A percentile compares a stretch with the other conserved stretches of the same genome.
These are phyloP conservation scores for Populus deltoides DNA, from an alignment of 345 rosid species.

Conservation along the genomic window DNA sequence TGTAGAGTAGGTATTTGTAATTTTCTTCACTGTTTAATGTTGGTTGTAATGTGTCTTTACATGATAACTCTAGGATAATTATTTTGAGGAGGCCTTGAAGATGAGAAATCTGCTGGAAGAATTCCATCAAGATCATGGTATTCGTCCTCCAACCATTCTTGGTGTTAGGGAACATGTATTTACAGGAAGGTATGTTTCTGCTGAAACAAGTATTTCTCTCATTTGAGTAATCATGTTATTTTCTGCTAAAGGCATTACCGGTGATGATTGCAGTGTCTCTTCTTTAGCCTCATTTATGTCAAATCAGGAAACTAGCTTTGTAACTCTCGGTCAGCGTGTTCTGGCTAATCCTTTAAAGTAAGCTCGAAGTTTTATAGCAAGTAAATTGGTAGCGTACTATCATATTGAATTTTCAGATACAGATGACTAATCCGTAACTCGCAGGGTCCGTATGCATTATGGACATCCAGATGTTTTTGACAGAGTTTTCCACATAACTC, in stretches of 20 bases:
- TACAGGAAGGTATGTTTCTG: constrained; percentile 71
- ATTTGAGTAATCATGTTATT: not conserved
- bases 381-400: constrained; percentile 2
- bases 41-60: not conserved
- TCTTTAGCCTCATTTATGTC: constrained; percentile 97
- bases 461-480: constrained; percentile 99
- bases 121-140: constrained; percentile 77
- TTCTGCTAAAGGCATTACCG: constrained; percentile 12
- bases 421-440: constrained; percentile 6
- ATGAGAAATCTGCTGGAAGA: constrained; percentile 97
- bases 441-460: constrained; percentile 97
- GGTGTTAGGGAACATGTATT: constrained; percentile 97
- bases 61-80: constrained; percentile 63
- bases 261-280: constrained; percentile 70
- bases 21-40: no score
- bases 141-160: constrained; percentile 90
- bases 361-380: constrained; percentile 25
- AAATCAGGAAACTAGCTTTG: constrained; percentile 92
- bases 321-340: constrained; percentile 92
- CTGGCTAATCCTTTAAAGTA: constrained; percentile 94
- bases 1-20: no score
- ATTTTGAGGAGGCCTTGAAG: constrained; percentile 97
- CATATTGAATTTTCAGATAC: not conserved
- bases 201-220: constrained; percentile 5
- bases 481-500: constrained; percentile 93